phyloP scores from a whole-genome alignment of 2,329 filamentous ascomycete genomes.

The Chalara sp. region DNA sequence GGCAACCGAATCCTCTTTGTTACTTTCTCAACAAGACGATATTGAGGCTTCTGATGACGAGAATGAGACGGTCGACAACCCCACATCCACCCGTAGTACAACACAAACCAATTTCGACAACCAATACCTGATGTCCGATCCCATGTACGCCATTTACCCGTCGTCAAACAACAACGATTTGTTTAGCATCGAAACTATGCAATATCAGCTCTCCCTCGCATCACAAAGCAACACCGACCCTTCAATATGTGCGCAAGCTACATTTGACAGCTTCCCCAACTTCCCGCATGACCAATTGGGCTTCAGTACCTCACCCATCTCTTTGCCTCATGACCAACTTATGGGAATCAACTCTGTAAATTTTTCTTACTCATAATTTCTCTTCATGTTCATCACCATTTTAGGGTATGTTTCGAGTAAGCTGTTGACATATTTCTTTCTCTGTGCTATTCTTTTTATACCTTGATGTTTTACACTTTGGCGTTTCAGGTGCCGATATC shows the following conservation, averaged over 20 bases:
- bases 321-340: slow-evolving; percentile 14
- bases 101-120: slow-evolving; percentile 14
- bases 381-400: slow-evolving; percentile 3
- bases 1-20: slow-evolving; percentile 20
- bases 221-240: slow-evolving; percentile 16
- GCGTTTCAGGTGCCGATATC: neutral
- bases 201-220: slow-evolving; percentile 6
- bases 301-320: slow-evolving; percentile 14
- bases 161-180: slow-evolving; percentile 8
- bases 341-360: slow-evolving; percentile 12
- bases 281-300: slow-evolving; percentile 14
- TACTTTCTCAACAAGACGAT: slow-evolving; percentile 26
- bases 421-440: slow-evolving; percentile 4
- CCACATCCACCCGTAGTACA: slow-evolving; percentile 13
- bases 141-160: slow-evolving; percentile 10
- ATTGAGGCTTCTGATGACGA: slow-evolving; percentile 32
- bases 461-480: neutral
- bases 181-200: slow-evolving; percentile 12
- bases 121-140: slow-evolving; percentile 3
- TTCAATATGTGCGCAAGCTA: slow-evolving; percentile 15
- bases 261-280: slow-evolving; percentile 14
- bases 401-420: slow-evolving; percentile 13
- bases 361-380: slow-evolving; percentile 9
- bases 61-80: slow-evolving; percentile 21
- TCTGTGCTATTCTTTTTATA: slow-evolving; percentile 1